A percentile compares a stretch with the other conserved stretches of the same genome.
Conservation (phyloP, 345 rosid genomes). For the Noccaea caerulescens region DNA sequence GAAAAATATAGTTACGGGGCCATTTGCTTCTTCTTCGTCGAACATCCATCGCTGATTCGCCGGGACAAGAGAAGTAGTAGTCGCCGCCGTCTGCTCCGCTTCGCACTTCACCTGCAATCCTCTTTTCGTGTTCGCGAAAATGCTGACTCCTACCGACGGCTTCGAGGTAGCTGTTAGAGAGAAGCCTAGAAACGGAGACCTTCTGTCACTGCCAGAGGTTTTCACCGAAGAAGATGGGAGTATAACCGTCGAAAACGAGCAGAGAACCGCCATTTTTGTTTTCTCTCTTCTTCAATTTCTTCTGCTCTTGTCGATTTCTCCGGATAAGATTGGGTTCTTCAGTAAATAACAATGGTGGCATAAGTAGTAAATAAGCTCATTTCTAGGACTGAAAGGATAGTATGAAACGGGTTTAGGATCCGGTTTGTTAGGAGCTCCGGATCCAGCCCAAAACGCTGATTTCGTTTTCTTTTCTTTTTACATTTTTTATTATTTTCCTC, state of each 20-base stretch:
- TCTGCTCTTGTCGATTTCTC: conserved; percentile 15
- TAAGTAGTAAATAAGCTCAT: neutral
- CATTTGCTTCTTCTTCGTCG: conserved; percentile 63
- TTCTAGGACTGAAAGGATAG: neutral
- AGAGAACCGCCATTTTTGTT: conserved; percentile 51
- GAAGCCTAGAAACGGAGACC: conserved; percentile 51
- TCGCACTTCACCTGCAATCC: conserved; percentile 55
- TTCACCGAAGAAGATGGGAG: conserved; percentile 42
- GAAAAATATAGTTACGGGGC: conserved; percentile 55
- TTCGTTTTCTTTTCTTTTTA: neutral
- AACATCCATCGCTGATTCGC: conserved; percentile 79
- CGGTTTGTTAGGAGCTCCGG: conserved; percentile 30
- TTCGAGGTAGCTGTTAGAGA: conserved; percentile 46
- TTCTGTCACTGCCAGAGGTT: conserved; percentile 29
- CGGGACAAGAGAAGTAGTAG: conserved; percentile 54
- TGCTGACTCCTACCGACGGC: conserved; percentile 38
- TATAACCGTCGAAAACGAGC: conserved; percentile 46
- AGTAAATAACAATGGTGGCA: conserved; percentile 25
- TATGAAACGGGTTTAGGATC: conserved; percentile 30
- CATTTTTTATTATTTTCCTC: neutral
- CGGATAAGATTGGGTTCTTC: conserved; percentile 52
- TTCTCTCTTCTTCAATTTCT: conserved; percentile 17
- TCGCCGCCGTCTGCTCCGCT: conserved; percentile 36
- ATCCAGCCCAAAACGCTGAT: conserved; percentile 21
- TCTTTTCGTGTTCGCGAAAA: conserved; percentile 37